phyloP scores from a whole-genome alignment of 202 grass and related monocot species.

The Elaeis oleifera region DNA sequence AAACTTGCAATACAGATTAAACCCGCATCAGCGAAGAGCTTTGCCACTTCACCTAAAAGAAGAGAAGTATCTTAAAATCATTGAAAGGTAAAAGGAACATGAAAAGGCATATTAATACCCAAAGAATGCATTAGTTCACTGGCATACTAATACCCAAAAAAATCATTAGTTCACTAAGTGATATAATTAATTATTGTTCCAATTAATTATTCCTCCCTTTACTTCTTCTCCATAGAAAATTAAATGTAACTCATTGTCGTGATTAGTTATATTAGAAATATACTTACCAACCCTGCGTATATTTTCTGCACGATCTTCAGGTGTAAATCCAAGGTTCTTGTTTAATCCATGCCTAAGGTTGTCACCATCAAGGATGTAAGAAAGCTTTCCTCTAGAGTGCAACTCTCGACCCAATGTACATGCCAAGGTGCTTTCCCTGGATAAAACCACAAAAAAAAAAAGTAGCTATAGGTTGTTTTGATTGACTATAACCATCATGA shows the following conservation, averaged over 20 bases:
- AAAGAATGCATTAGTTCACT: no score
- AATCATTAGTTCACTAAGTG: no score
- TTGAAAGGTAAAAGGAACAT: not conserved
- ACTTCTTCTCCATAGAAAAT: conserved; percentile 1
- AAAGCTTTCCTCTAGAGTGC: conserved; percentile 68
- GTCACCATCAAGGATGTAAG: conserved; percentile 88
- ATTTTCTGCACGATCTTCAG: conserved; percentile 81
- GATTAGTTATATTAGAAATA: not conserved
- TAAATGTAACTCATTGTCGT: conserved; percentile 14
- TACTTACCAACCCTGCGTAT: conserved; percentile 76
- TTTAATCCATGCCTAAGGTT: conserved; percentile 91
- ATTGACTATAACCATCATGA: no score
- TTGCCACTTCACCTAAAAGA: conserved; percentile 79
- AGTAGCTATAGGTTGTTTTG: no score
- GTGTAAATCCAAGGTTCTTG: conserved; percentile 85
- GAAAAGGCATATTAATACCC: no score
- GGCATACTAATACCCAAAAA: no score
- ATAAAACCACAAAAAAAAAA: not conserved
- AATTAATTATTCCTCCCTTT: not conserved
- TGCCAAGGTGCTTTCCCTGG: conserved; percentile 89
- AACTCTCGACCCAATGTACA: conserved; percentile 71
- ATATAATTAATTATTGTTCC: no score
- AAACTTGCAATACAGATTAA: conserved; percentile 94
- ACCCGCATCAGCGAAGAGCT: conserved; percentile 85
- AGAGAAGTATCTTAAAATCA: conserved; percentile 17